Base-by-base conservation (phyloP, 768 basidiomycete species). In the Pleurotus salmoneostramineus region DNA sequence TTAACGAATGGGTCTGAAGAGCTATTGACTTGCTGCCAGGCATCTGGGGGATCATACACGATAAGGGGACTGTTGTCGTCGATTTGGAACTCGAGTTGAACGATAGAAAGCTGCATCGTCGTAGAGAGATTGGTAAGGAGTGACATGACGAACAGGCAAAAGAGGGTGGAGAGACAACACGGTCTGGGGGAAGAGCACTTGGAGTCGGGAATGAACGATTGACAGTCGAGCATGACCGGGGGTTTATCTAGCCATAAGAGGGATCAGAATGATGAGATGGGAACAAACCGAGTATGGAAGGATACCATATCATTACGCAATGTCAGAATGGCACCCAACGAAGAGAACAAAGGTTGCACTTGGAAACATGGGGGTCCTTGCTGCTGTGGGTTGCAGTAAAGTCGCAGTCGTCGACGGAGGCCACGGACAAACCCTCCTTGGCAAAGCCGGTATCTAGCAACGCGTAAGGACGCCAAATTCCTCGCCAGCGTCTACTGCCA, bases 1-100 rank as follows among this genome's bases (percentile, higher is more conserved):
- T 32, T 27, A 6, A 57, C 61, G 11, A 45, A 34, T 10, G 64
- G 31, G 60, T 68, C 65, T 10, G 56, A 52, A 1, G 37, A 44
- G 7, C 15, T 56, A 46, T 64, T 60, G 6, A 57, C 55, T 14
- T 62, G 63, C 12, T 48, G 35, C 69, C 69, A 70, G 5, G 61
- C 63, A 5, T 56, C 61, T 6, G 50, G 45, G 6, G 66, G 65
- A 21, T 57, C 34, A 47, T 66, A 70, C 31, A 62, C 54, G 42
- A 70, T 68, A 27, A 70, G 56, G 4, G 69, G 69, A 43, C 63
- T 66, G 27, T 63, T 49, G 60, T 70, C 66, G 58, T 70, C 69
- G 50, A 70, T 5, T 2, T 12, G n/a, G 48, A 44, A 48, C 36
- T 37, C 43, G 10, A 46, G 27, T 46, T 35, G 37, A 5, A 35